Conservation (phyloP, 2,329 filamentous ascomycete species). For the Pochonia chlamydosporia region DNA sequence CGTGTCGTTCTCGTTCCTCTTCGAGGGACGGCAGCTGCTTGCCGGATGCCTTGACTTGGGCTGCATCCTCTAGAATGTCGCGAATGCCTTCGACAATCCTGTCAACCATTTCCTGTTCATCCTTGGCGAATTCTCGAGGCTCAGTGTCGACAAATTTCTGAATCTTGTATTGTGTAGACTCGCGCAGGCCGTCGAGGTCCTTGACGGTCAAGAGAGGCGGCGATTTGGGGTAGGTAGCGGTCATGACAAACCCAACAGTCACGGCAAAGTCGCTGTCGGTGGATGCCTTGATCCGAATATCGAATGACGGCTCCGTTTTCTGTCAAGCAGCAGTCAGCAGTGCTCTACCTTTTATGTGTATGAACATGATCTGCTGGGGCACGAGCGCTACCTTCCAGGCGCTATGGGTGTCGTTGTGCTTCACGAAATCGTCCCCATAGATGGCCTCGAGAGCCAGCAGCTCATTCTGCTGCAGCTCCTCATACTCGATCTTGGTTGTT, state of each 20-base stretch:
- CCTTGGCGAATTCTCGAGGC: constrained; percentile 45
- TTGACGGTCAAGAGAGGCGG: constrained; percentile 67
- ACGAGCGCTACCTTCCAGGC: constrained; percentile 96
- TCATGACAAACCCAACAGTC: constrained; percentile 72
- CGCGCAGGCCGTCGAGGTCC: constrained; percentile 57
- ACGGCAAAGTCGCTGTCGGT: constrained; percentile 67
- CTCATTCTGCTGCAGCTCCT: constrained; percentile 82
- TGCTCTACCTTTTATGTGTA: too few relatives aligned
- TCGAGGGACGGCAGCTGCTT: constrained; percentile 78
- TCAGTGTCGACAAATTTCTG: constrained; percentile 56
- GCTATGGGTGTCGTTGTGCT: constrained; percentile 61
- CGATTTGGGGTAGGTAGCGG: constrained; percentile 86
- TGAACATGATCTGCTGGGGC: too few relatives aligned
- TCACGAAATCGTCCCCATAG: constrained; percentile 81
- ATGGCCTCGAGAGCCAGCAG: constrained; percentile 80
- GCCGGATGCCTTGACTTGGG: constrained; percentile 67
- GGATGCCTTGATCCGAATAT: constrained; percentile 69
- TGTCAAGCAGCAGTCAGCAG: constrained; percentile 23
- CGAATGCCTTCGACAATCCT: constrained; percentile 64
- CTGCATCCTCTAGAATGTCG: constrained; percentile 80
- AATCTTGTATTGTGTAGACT: constrained; percentile 66
- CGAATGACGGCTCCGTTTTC: constrained; percentile 80
- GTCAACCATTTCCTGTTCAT: constrained; percentile 55
- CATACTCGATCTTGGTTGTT: constrained; percentile 57
- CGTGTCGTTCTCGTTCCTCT: constrained; percentile 79